Base-by-base conservation (phyloP, 2,329 filamentous ascomycete species). In the Fusarium oligoseptatum region DNA sequence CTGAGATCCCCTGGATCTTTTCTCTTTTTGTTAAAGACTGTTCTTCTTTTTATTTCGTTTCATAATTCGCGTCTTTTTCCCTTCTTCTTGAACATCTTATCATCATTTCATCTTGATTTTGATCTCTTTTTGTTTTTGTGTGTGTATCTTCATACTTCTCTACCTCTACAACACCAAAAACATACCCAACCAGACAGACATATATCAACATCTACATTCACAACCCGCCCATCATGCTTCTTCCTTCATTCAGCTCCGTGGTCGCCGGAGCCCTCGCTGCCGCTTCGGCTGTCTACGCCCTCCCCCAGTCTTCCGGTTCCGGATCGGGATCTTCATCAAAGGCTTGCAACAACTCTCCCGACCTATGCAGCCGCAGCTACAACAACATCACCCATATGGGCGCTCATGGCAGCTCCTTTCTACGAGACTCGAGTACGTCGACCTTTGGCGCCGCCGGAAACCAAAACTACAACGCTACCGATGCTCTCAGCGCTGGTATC, bases 301-400 rank as follows among this genome's bases (percentile, higher is more conserved):
- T 78, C 34, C 79, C 78, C 17, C 78, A 81, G 37, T 67, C 65
- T 60, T 69, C 79, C 11, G 69, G 50, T 12, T 70, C 79, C 17
- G 71, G 72, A 11, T 66, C 71, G 7, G 68, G 72, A 32, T 68
- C 71, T 22, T 67, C 70, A 6, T 76, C 79, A 24, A 78, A 78
- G 17, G 90, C 91, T 36, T 97, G 94, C 88, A 97, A 97, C 85
- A 96, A 96, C 86, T 95, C 93, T 1, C 93, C 93, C 0, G 84
- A 87, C 50, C 88, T 97, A 45, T 97, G 94, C 86, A 85, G 84
- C 71, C 90, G 90, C 73, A 84, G 89, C 20, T 97, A 97, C 85
- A 92, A 91, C 84, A 90, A 93, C 75, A 89, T 97, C 76, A 95
- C 94, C 4, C 89, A 95, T 81, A 89, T 96, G 79, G 93, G 93